Base-by-base conservation (phyloP, 2,329 filamentous ascomycete genomes). In the Pyricularia sp. region DNA sequence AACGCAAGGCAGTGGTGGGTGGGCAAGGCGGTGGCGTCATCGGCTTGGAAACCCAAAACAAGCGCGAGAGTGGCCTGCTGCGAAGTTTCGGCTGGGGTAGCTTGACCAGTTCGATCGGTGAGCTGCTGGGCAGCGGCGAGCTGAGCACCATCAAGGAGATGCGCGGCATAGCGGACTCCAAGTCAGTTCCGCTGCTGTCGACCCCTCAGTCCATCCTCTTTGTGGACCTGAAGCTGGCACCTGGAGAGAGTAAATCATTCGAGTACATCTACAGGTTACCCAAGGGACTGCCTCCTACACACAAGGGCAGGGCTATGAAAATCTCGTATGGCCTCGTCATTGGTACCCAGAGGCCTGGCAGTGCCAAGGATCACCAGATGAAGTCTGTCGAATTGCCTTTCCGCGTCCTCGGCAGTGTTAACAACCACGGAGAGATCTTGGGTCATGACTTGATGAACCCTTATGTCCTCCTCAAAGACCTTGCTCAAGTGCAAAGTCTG, bases 141-240 rank as follows among this genome's bases (percentile, higher is more conserved):
- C 85, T 96, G 69, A 96, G 93, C 76, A 96, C 89, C 66, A 93
- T 99, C 73, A 92, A 93, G 71, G 93, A 97, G 73, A 97, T 97
- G 91, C 88, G 93, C 68, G 90, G 90, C 3, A 88, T 89, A 63
- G 89, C 89, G 30, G 94, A 89, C 73, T 89, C 91, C 35, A 93
- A 91, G 73, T 89, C 90, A 2, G 88, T 99, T 59, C 94, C 94
- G 0, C 79, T 99, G 61, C 81, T 99, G n/a, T 94, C 91, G 19
- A 97, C 93, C 5, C 93, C 93, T 1, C 94, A 97, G 76, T 96
- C 92, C 1, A 91, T 99, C 67, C 78, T 99, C 13, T 99, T 99
- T 74, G 94, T 99, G 64, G 93, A 99, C 74, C 79, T 99, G 65
- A 87, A 89, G 70, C 82, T 99, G 26, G 88, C 84, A 7, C 93